A percentile compares a stretch with the other conserved stretches of the same genome.
Evolutionary conservation across 345 rosid species (phyloP).

Genomic region (Populus davidiana): DNA sequence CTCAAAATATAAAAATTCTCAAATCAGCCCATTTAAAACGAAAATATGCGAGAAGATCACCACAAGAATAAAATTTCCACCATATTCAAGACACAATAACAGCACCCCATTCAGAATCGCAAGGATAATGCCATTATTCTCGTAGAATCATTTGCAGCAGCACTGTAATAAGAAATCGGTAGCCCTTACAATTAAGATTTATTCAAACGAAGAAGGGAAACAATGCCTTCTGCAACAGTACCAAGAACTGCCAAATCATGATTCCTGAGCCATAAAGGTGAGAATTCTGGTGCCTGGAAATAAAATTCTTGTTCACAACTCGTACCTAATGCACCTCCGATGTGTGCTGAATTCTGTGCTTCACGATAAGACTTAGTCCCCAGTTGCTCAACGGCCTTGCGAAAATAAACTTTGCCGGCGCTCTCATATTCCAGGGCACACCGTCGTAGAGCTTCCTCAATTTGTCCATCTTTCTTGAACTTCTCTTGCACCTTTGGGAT

Average conservation of each 20-base stretch:
- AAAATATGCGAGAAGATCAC: neutral
- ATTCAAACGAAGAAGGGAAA: slow-evolving; percentile 7
- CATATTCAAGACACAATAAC: neutral
- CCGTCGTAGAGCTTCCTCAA: neutral
- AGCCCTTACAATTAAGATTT: neutral
- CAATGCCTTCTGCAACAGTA: slow-evolving; percentile 3
- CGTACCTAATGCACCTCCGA: slow-evolving; percentile 2
- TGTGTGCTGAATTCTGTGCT: slow-evolving; percentile 4
- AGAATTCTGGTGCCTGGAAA: neutral
- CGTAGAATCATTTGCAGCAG: neutral
- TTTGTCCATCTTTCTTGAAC: neutral
- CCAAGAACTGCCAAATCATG: slow-evolving; percentile 7
- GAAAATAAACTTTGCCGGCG: neutral
- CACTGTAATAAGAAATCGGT: too few species aligned
- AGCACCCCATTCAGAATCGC: too few species aligned
- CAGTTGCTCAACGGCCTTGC: neutral
- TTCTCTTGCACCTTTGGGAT: neutral
- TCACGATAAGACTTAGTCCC: neutral
- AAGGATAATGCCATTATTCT: neutral
- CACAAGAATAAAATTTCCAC: neutral
- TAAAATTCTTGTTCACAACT: slow-evolving; percentile 6
- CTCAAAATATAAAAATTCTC: neutral
- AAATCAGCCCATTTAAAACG: neutral
- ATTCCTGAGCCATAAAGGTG: slow-evolving; percentile 1
- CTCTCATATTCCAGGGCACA: neutral